Percentiles rank a stretch among this genome's conserved stretches.
phyloP scores from a whole-genome alignment of 2,329 filamentous ascomycete species.

The Aureobasidium lini region DNA sequence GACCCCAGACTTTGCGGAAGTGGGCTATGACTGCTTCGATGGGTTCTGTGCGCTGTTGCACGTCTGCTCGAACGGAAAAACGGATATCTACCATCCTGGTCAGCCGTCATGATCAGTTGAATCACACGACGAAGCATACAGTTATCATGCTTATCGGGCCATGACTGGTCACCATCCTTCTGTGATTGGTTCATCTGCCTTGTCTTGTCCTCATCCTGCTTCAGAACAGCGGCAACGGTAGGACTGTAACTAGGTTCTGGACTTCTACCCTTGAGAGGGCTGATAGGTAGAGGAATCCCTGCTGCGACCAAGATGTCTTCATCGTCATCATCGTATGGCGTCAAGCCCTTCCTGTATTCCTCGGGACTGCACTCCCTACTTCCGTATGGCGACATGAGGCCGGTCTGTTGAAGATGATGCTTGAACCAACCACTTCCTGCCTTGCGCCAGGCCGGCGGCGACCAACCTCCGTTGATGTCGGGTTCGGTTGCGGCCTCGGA shows the following conservation, averaged over 20 bases:
- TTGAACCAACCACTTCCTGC: slow-evolving; percentile 53
- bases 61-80: slow-evolving; percentile 78
- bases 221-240: slow-evolving; percentile 6
- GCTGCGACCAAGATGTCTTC: slow-evolving; percentile 32
- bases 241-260: slow-evolving; percentile 21
- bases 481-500: slow-evolving; percentile 37
- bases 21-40: slow-evolving; percentile 66
- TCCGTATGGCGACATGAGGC: slow-evolving; percentile 17
- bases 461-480: slow-evolving; percentile 51
- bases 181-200: not conserved
- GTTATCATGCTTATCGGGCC: slow-evolving; percentile 21
- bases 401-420: slow-evolving; percentile 27
- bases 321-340: slow-evolving; percentile 39
- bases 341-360: slow-evolving; percentile 42
- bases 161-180: slow-evolving; percentile 3
- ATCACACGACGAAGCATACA: slow-evolving; percentile 24
- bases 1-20: slow-evolving; percentile 51
- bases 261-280: slow-evolving; percentile 35
- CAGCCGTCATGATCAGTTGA: slow-evolving; percentile 15
- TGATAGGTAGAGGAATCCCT: slow-evolving; percentile 51
- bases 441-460: slow-evolving; percentile 57
- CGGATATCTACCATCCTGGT: slow-evolving; percentile 60
- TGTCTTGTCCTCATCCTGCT: slow-evolving; percentile 13
- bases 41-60: slow-evolving; percentile 77
- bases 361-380: slow-evolving; percentile 48